Conservation (phyloP, 805 yeast genomes). For the Brettanomyces custersianus region DNA sequence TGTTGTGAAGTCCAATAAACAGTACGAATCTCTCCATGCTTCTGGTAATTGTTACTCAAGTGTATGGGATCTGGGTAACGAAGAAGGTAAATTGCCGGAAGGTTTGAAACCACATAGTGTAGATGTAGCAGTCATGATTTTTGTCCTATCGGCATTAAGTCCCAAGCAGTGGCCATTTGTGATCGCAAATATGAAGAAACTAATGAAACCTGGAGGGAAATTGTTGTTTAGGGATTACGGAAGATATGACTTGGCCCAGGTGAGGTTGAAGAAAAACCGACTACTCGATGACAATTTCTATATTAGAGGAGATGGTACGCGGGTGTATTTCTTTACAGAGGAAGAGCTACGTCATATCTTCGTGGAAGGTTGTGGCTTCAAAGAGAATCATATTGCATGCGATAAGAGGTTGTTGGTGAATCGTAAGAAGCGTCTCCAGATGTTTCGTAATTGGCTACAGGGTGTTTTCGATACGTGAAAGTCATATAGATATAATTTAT, state of each 20-base stretch:
- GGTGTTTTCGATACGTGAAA: constrained; percentile 58
- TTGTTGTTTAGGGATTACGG: constrained; percentile 91
- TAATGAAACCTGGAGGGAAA: constrained; percentile 88
- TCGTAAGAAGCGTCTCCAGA: constrained; percentile 83
- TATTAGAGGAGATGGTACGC: constrained; percentile 94
- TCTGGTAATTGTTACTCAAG: constrained; percentile 54
- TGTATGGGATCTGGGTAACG: constrained; percentile 92
- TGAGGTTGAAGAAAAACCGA: constrained; percentile 83
- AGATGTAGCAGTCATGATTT: constrained; percentile 90
- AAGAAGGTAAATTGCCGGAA: constrained; percentile 68
- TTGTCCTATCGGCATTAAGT: constrained; percentile 85
- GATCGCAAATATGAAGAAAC: constrained; percentile 53
- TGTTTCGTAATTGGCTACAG: constrained; percentile 96
- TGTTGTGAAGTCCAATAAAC: constrained; percentile 57
- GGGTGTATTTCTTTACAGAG: constrained; percentile 95
- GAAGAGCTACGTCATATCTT: constrained; percentile 79
- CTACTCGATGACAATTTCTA: constrained; percentile 87
- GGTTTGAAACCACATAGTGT: constrained; percentile 73
- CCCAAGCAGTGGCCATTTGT: constrained; percentile 91
- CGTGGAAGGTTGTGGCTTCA: constrained; percentile 41
- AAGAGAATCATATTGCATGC: constrained; percentile 71
- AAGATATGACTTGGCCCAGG: constrained; percentile 90
- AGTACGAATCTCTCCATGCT: constrained; percentile 35
- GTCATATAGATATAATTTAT: too few species aligned
- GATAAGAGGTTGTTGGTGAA: constrained; percentile 88